phyloP scores from a whole-genome alignment of 805 yeast genomes.

The Candida loeiensis region DNA sequence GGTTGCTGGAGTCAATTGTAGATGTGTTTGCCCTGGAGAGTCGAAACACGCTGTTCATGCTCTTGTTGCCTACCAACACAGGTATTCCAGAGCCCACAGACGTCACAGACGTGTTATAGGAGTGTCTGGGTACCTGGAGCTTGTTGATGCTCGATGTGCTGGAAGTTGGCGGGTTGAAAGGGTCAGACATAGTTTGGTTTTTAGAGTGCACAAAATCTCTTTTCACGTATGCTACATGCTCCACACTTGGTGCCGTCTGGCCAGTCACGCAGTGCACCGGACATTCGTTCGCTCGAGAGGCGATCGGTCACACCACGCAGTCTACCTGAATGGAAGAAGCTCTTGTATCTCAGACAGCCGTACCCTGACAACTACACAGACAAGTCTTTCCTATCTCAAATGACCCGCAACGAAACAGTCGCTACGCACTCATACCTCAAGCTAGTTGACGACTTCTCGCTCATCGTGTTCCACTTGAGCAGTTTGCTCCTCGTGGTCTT shows the following conservation, averaged over 20 bases:
- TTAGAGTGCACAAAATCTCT: background rate
- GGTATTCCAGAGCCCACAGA: slow-evolving; percentile 6
- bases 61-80: slow-evolving; percentile 5
- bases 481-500: slow-evolving; percentile 60
- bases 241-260: background rate
- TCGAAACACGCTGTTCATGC: slow-evolving; percentile 12
- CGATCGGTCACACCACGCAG: slow-evolving; percentile 2
- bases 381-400: slow-evolving; percentile 71
- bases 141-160: slow-evolving; percentile 9
- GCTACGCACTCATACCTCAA: slow-evolving; percentile 59
- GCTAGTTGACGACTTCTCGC: slow-evolving; percentile 66
- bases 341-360: slow-evolving; percentile 79
- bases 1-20: slow-evolving; percentile 7
- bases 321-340: slow-evolving; percentile 67
- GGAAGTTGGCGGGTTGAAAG: background rate
- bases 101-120: slow-evolving; percentile 12
- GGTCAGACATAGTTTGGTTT: background rate
- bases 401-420: slow-evolving; percentile 74
- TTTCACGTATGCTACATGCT: background rate
- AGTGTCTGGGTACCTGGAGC: slow-evolving; percentile 16
- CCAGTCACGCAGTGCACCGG: slow-evolving; percentile 3
- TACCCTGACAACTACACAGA: slow-evolving; percentile 93
- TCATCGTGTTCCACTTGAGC: slow-evolving; percentile 63
- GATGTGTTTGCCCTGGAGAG: slow-evolving; percentile 19
- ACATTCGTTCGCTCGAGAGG: slow-evolving; percentile 2